Conservation (phyloP, 306 rosid species). For the Quercus cerris region DNA sequence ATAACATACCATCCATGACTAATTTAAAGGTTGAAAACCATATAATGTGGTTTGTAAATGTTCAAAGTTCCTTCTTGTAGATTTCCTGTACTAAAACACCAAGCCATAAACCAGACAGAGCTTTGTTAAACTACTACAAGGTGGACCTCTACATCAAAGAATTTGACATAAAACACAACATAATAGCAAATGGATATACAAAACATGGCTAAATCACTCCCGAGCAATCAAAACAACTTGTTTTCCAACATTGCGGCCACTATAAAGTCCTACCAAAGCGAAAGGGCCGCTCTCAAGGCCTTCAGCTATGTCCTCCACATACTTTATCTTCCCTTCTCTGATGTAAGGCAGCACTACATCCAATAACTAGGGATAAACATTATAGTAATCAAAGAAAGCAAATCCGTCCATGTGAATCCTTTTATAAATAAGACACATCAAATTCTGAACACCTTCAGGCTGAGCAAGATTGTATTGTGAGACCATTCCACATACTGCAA, state of each 20-base stretch:
- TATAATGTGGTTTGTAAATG: too few relatives aligned
- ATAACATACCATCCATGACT: too few relatives aligned
- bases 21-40: too few relatives aligned
- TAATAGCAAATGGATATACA: too few relatives aligned
- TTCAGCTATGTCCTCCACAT: constrained; percentile 1
- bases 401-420: not conserved
- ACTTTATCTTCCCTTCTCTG: not conserved
- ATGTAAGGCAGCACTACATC: not conserved
- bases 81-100: too few relatives aligned
- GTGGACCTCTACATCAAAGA: too few relatives aligned
- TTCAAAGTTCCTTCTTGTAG: too few relatives aligned
- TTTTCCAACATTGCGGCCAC: not conserved
- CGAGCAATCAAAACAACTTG: too few relatives aligned
- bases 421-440: not conserved
- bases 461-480: not conserved
- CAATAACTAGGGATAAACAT: not conserved
- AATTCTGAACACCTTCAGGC: not conserved
- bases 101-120: too few relatives aligned
- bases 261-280: not conserved
- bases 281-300: not conserved
- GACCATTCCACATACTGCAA: not conserved
- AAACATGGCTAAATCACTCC: too few relatives aligned
- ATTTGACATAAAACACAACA: too few relatives aligned
- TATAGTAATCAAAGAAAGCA: not conserved
- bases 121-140: too few relatives aligned